Percentiles rank a stretch among this genome's conserved stretches.
phyloP scores from a whole-genome alignment of 306 rosid genomes.

The Cyamopsis tetragonoloba region DNA sequence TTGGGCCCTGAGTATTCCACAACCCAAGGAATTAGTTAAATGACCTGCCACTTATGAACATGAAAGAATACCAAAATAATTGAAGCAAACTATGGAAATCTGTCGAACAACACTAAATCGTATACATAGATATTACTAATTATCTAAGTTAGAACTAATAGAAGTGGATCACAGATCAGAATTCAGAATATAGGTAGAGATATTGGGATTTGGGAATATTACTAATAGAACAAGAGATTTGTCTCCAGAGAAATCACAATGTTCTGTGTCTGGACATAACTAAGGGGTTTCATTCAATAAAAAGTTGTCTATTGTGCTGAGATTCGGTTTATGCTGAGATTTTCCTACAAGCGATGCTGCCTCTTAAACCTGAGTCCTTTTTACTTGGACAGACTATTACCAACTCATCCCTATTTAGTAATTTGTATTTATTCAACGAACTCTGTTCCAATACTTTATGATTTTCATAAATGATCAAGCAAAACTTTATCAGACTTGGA shows the following conservation, averaged over 20 bases:
- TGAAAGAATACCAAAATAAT: background rate
- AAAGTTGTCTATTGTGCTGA: background rate
- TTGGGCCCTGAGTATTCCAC: background rate
- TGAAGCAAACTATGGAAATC: background rate
- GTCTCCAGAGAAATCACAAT: background rate
- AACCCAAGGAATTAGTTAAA: background rate
- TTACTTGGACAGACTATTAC: background rate
- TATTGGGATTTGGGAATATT: too few relatives aligned
- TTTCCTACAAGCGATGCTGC: background rate
- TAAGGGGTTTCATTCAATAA: background rate
- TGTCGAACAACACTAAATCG: background rate
- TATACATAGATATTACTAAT: background rate
- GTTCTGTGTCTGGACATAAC: background rate
- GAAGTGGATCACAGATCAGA: background rate
- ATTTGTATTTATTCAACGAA: constrained; percentile 5
- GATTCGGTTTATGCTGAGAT: background rate
- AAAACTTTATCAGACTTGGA: background rate
- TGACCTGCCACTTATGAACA: background rate
- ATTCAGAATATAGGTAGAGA: too few relatives aligned
- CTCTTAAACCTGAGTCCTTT: background rate
- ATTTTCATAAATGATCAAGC: background rate
- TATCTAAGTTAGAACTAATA: background rate
- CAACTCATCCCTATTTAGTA: background rate
- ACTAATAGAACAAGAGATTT: too few relatives aligned
- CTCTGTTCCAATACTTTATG: background rate